These are phyloP conservation scores for Claviceps maximensis DNA, from an alignment of 2,329 filamentous ascomycete genomes.

Conservation along the genomic window DNA sequence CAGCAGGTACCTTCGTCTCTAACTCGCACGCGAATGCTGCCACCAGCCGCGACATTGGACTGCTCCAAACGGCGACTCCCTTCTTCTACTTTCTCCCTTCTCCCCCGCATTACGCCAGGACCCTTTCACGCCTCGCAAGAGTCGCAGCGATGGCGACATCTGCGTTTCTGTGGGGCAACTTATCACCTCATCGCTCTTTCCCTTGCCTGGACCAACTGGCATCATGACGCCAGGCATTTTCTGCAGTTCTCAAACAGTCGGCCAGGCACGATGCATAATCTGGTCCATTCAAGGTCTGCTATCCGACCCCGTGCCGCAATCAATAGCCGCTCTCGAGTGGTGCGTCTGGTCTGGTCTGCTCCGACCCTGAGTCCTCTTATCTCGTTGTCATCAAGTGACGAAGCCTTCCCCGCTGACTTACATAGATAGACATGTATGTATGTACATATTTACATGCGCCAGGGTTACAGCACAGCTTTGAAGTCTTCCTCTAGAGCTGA, in stretches of 20 bases:
- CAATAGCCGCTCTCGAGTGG: not conserved
- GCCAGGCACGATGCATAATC: not conserved
- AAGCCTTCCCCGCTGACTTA: not conserved
- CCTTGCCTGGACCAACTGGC: too few relatives aligned
- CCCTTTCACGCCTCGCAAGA: not conserved
- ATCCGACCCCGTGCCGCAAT: not conserved
- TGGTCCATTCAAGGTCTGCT: not conserved
- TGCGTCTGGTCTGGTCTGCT: too few relatives aligned
- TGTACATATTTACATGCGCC: too few relatives aligned
- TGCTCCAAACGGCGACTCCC: not conserved
- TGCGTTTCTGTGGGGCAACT: constrained; percentile 1
- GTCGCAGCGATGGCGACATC: constrained; percentile 7
- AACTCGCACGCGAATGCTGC: too few relatives aligned
- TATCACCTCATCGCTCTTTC: constrained; percentile 5
- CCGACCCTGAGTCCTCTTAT: not conserved
- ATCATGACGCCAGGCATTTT: too few relatives aligned
- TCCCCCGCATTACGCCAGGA: constrained; percentile 1
- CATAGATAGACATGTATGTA: not conserved
- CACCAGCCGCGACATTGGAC: too few relatives aligned
- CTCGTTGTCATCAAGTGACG: not conserved
- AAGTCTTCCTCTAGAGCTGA: not conserved
- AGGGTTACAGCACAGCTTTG: not conserved
- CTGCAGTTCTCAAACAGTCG: too few relatives aligned
- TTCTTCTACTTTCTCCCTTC: not conserved
- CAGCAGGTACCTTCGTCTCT: too few relatives aligned